A percentile compares a stretch with the other conserved stretches of the same genome.
phyloP scores from a whole-genome alignment of 1,139 yeast genomes.

The Pichia sp. region DNA sequence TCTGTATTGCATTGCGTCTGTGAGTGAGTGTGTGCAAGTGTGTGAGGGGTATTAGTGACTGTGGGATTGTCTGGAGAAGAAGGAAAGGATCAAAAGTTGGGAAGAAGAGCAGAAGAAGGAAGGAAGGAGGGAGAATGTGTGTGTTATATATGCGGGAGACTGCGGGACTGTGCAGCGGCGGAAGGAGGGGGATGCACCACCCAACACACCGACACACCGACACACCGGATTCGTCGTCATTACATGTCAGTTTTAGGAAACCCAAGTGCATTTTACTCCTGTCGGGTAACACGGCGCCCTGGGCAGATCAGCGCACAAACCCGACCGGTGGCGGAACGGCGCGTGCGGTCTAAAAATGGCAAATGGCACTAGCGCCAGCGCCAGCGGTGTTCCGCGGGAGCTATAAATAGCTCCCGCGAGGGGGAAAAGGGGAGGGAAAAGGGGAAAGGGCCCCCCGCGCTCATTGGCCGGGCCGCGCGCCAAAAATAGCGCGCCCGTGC shows the following conservation, averaged over 20 bases:
- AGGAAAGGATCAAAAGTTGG: not conserved
- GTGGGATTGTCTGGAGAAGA: not conserved
- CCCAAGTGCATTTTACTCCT: not conserved
- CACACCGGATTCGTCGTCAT: not conserved
- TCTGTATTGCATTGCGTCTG: constrained; percentile 27
- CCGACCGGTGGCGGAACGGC: too few species aligned
- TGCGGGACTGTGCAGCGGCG: not conserved
- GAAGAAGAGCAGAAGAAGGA: not conserved
- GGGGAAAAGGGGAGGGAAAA: too few species aligned
- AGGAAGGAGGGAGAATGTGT: not conserved
- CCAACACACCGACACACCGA: not conserved
- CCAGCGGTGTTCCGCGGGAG: too few species aligned
- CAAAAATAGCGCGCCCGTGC: too few species aligned
- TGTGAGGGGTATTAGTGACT: not conserved
- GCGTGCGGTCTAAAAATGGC: too few species aligned
- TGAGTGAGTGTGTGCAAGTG: too few species aligned
- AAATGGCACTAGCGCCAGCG: too few species aligned
- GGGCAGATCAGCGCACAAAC: too few species aligned
- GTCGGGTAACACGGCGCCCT: not conserved
- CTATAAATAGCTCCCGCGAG: too few species aligned
- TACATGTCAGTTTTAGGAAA: not conserved
- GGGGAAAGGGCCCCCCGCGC: too few species aligned
- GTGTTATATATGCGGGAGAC: not conserved
- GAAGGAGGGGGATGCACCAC: not conserved
- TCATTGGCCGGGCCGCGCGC: too few species aligned